phyloP scores from a whole-genome alignment of 345 rosid genomes.

The Pistacia atlantica region DNA sequence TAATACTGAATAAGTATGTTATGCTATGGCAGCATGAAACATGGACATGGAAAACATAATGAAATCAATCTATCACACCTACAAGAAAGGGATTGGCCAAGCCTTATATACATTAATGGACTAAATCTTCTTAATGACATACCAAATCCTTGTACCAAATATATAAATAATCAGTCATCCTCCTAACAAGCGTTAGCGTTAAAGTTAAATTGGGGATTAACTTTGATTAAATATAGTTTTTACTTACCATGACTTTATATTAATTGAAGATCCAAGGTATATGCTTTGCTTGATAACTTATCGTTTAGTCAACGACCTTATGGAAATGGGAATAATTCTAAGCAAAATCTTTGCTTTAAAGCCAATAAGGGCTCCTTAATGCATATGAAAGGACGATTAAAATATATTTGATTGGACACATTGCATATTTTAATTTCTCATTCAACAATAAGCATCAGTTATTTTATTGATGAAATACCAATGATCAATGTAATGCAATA shows the following conservation, averaged over 20 bases:
- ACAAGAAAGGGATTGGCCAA: conserved; percentile 1
- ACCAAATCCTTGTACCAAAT: not conserved
- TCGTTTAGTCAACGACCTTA: not conserved
- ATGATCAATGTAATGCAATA: not conserved
- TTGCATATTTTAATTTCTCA: not conserved
- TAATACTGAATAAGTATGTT: too few species aligned
- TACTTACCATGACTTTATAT: not conserved
- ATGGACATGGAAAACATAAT: not conserved
- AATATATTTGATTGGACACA: not conserved
- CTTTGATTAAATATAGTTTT: not conserved
- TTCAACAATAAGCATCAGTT: not conserved
- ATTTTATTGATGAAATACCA: conserved; percentile 17
- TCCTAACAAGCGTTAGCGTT: not conserved
- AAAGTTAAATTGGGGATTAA: not conserved
- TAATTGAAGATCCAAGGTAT: not conserved
- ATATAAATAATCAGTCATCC: not conserved
- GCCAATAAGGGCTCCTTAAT: not conserved
- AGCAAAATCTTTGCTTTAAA: not conserved
- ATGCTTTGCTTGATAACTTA: conserved; percentile 5
- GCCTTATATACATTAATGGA: not conserved
- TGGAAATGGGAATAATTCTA: not conserved
- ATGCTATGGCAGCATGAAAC: conserved; percentile 12
- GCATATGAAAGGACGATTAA: not conserved
- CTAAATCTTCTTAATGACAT: not conserved
- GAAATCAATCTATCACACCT: conserved; percentile 3